A percentile compares a stretch with the other conserved stretches of the same genome.
phyloP scores from a whole-genome alignment of 495 filamentous ascomycete genomes.

The Amorphotheca resinae region DNA sequence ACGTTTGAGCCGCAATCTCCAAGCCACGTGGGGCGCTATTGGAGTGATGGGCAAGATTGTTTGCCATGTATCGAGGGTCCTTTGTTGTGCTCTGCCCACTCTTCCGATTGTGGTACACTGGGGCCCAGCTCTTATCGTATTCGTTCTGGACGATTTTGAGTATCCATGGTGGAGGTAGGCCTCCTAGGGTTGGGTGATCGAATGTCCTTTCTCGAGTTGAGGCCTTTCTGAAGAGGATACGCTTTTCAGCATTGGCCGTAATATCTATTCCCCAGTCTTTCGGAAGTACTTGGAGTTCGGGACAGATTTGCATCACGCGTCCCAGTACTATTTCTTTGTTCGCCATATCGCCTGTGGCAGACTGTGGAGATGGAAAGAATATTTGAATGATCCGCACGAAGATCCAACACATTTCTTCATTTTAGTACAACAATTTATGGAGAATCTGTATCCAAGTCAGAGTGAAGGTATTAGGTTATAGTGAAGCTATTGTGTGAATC shows the following conservation, averaged over 20 bases:
- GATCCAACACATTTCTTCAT: too few species aligned
- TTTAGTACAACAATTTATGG: too few species aligned
- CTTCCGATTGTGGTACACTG: conserved; percentile 9
- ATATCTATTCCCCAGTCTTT: conserved; percentile 1
- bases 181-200: conserved; percentile 8
- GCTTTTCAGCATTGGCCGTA: not conserved
- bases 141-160: not conserved
- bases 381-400: too few species aligned
- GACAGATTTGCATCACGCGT: not conserved
- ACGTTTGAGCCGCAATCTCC: not conserved
- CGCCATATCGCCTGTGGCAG: too few species aligned
- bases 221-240: conserved; percentile 4
- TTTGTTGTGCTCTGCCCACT: not conserved
- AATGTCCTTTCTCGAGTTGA: not conserved
- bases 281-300: conserved; percentile 1
- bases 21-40: not conserved
- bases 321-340: not conserved
- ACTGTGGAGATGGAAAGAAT: too few species aligned
- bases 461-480: too few species aligned
- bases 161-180: conserved; percentile 12
- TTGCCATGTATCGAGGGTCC: conserved; percentile 7
- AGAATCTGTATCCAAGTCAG: too few species aligned
- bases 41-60: not conserved
- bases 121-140: not conserved
- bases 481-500: too few species aligned